phyloP scores from a whole-genome alignment of 129 eudicot genomes.

The Centrapalus pauciflorus region DNA sequence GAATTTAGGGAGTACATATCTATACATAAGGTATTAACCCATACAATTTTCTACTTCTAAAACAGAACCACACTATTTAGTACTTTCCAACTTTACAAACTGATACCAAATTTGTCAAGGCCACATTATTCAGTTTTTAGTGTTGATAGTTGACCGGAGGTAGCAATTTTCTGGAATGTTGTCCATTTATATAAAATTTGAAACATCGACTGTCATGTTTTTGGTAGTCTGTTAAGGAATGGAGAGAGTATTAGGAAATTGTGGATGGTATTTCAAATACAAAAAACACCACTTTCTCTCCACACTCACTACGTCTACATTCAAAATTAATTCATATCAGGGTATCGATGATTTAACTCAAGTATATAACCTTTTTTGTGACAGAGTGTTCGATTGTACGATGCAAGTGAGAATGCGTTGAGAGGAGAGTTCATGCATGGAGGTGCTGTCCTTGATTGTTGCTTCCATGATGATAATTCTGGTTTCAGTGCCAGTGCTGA shows the following conservation, averaged over 20 bases:
- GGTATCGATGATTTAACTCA: neutral
- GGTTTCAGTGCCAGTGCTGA: constrained; percentile 88
- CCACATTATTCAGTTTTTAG: neutral
- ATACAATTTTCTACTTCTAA: neutral
- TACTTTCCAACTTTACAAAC: neutral
- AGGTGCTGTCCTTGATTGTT: constrained; percentile 87
- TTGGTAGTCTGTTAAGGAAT: neutral
- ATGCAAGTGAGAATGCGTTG: constrained; percentile 73
- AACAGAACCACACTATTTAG: neutral
- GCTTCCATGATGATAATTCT: constrained; percentile 92
- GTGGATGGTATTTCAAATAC: neutral
- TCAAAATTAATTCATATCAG: neutral
- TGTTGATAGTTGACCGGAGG: neutral
- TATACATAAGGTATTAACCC: neutral
- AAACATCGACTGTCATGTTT: neutral
- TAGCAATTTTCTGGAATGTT: neutral
- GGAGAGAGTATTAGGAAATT: neutral
- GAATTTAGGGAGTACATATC: neutral
- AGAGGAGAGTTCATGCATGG: constrained; percentile 94
- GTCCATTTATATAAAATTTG: neutral
- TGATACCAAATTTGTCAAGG: neutral
- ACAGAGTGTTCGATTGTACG: constrained; percentile 83
- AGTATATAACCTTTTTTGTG: neutral
- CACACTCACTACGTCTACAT: constrained; percentile 5
- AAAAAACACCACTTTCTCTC: neutral